A percentile compares a stretch with the other conserved stretches of the same genome.
Conservation (phyloP, 805 yeast species). For the Starmerella etchellsii region DNA sequence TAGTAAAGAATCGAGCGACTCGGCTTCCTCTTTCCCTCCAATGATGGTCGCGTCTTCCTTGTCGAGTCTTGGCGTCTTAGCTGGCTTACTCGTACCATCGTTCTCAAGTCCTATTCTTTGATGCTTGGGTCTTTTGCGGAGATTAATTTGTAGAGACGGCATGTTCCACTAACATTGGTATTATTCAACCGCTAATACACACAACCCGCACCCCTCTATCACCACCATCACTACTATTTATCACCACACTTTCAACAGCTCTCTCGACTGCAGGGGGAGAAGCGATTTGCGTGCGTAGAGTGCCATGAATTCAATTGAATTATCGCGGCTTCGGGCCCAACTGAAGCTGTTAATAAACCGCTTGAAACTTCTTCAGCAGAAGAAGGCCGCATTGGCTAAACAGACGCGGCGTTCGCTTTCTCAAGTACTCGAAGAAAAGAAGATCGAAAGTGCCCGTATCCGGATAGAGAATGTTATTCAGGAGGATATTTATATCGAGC, state of each 20-base stretch:
- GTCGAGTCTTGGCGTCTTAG: too few relatives aligned
- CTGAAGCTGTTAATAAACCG: conserved; percentile 54
- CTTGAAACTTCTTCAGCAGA: conserved; percentile 57
- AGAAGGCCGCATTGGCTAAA: conserved; percentile 61
- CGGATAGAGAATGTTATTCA: conserved; percentile 74
- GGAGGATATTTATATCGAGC: conserved; percentile 68
- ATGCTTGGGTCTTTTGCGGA: neutral
- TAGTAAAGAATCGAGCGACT: neutral
- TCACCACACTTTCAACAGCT: too few relatives aligned
- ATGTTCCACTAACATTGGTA: neutral
- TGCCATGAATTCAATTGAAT: conserved; percentile 11
- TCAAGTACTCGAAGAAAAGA: conserved; percentile 52
- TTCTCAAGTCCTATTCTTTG: neutral
- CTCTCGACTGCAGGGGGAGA: neutral
- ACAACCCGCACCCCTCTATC: too few relatives aligned
- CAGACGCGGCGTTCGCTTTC: conserved; percentile 61
- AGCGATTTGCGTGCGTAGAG: neutral
- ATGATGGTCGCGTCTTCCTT: too few relatives aligned
- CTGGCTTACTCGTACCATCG: too few relatives aligned
- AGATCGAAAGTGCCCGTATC: conserved; percentile 70
- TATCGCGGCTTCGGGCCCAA: conserved; percentile 17
- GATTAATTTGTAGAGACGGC: neutral
- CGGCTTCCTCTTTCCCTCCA: neutral
- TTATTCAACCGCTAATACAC: too few relatives aligned
- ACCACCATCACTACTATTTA: too few relatives aligned